Base-by-base conservation (phyloP, 305 asterid genomes). In the Solanum aculeatissimum region DNA sequence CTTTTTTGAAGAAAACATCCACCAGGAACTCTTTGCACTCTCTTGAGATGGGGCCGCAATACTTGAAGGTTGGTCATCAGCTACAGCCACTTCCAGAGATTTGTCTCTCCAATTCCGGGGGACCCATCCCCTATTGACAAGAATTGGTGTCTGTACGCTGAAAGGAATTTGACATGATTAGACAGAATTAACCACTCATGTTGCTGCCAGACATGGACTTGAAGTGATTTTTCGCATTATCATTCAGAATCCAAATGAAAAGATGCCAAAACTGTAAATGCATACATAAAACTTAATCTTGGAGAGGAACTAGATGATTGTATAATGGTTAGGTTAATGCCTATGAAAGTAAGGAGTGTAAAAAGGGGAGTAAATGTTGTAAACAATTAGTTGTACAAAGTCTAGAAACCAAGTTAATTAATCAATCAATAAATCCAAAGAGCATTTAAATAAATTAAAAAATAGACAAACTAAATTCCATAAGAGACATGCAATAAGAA, bases 41-140 rank as follows among this genome's bases (percentile, higher is more conserved):
- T 91, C 92, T 89, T 88, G 91, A 81, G 82, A 49, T 27, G 91
- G 84, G 86, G 91, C 47, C 53, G 89, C 74, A 69, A 83, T 43
- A 88, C 49, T 86, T 62, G 91, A 54, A 69, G 80, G 82, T 38
- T 88, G 88, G 35, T 42, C 83, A 21, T 84, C 88, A 80, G 82
- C 89, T 47, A 89, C 86, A 35, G 90, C 85, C 83, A 85, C 87
- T 78, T 86, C 86, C 66, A 89, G 69, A 66, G 92, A 91, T 89
- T 91, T 89, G 88, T 96, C 95, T 87, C 98, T 93, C 99, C 98
- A 96, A 85, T 94, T 89, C 80, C 97, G 94, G 1, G 98, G 99
- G 43, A 96, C 98, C 99, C 98, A 96, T 84, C 99, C 99, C 91
- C 99, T 93, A 85, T 96, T 96, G 83, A 96, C 98, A 68, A 96